Base-by-base conservation (phyloP, 1,139 yeast genomes). In the Sugiyamaella castrensis region DNA sequence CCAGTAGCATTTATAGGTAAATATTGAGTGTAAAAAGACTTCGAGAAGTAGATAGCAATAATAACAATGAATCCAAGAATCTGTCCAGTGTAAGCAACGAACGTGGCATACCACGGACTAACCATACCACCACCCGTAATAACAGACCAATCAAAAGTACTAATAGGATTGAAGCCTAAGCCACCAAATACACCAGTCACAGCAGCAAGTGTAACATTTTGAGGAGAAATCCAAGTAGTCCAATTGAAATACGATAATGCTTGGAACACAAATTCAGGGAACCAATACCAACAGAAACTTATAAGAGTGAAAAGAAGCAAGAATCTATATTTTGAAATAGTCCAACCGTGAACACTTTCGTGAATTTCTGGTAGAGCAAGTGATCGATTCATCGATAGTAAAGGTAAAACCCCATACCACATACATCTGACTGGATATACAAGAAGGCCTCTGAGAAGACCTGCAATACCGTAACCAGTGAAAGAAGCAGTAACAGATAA, bases 141-240 rank as follows among this genome's bases (percentile, higher is more conserved):
- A 65, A 73, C 59, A 54, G 73, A 74, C 79, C 80, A 77, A 59
- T 75, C 82, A 57, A 79, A 76, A 47, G 47, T 78, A 1, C 81
- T 64, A 49, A 75, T 60, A n/a, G 84, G 86, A 58, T 80, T 79
- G 40, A 81, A 57, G 2, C 85, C 85, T 16, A 81, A 62, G 13
- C 87, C 87, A n/a, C 80, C 69, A 27, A 70, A 56, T 28, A 77
- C 70, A 9, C 87, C 87, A 3, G 82, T 77, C 36, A 82, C 68
- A n/a, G 71, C 68, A 8, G 82, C 83, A 41, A 82, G 63, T 51
- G 75, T 73, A 54, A 76, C 70, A 60, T 79, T 81, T 35, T 72
- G 57, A 28, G 84, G 84, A 6, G 72, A 67, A 47, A 80, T 79
- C 86, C 86, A 81, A 7, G 81, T 75, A 62, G 76, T 72, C 84